Percentiles rank a stretch among this genome's conserved stretches.
Conservation (phyloP, 2,329 filamentous ascomycete genomes). For the Trichophyton simii region DNA sequence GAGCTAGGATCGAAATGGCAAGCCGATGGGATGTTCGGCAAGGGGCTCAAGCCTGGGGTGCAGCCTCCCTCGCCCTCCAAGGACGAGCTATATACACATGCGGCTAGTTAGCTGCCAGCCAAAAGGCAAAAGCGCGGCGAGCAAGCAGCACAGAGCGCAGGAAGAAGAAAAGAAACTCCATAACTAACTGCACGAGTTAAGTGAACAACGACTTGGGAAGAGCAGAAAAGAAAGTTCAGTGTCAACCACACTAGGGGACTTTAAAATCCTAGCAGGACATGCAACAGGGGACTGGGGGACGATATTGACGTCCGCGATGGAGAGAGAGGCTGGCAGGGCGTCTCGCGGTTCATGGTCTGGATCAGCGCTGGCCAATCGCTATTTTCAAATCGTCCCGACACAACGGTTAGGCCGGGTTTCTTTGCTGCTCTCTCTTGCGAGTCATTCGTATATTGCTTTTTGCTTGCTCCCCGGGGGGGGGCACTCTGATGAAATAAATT, state of each 20-base stretch:
- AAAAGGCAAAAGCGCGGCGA: background rate
- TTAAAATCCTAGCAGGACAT: background rate
- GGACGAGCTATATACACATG: no score
- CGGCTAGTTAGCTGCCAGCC: no score
- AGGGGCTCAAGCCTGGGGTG: background rate
- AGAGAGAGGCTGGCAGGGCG: background rate
- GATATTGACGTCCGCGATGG: background rate
- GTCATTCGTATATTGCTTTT: background rate
- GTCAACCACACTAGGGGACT: background rate
- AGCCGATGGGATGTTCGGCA: background rate
- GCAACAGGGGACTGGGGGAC: background rate
- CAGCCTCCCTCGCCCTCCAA: no score
- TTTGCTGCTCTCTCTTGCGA: background rate
- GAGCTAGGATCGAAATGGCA: background rate
- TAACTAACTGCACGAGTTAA: no score
- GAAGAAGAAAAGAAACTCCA: background rate
- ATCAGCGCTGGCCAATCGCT: background rate
- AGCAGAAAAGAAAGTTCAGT: background rate
- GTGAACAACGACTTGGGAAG: background rate
- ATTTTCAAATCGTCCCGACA: background rate
- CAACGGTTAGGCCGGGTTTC: background rate
- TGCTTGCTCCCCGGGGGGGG: background rate
- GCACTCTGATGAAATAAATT: background rate
- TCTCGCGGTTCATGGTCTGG: background rate
- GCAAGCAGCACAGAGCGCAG: background rate